Percentiles rank a stretch among this genome's conserved stretches.
phyloP scores from a whole-genome alignment of 1,284 basidiomycete genomes.

The Cutaneotrichosporon mucoides region DNA sequence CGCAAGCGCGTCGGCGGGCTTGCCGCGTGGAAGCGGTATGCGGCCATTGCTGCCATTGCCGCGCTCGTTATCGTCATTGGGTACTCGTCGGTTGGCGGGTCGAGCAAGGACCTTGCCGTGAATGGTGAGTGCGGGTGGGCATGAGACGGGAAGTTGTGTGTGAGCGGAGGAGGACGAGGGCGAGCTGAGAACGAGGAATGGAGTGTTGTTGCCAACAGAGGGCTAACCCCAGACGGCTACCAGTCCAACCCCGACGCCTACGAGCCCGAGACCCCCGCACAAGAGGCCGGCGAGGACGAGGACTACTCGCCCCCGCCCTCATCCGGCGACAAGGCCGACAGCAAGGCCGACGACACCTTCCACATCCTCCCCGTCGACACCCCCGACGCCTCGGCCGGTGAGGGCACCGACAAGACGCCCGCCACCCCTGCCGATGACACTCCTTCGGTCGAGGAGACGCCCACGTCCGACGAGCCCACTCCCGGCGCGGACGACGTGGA shows the following conservation, averaged over 20 bases:
- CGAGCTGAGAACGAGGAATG: too few relatives aligned
- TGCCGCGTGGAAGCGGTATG: constrained; percentile 39
- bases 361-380: background rate
- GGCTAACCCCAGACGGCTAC: background rate
- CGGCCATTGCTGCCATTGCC: constrained; percentile 19
- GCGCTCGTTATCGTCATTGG: constrained; percentile 3
- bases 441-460: too few relatives aligned
- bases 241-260: constrained; percentile 17
- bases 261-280: constrained; percentile 3
- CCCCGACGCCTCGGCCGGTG: too few relatives aligned
- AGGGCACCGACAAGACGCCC: constrained; percentile 20
- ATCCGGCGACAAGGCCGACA: background rate
- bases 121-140: too few relatives aligned
- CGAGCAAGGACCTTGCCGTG: constrained; percentile 19
- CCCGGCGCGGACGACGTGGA: constrained; percentile 7
- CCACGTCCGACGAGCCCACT: background rate
- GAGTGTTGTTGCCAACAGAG: too few relatives aligned
- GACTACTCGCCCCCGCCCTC: constrained; percentile 37
- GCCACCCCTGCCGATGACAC: too few relatives aligned
- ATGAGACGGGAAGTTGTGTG: too few relatives aligned
- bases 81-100: background rate
- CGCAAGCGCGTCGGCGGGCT: constrained; percentile 34
- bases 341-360: constrained; percentile 36
- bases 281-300: constrained; percentile 19
- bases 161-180: too few relatives aligned